Evolutionary conservation across 2,329 filamentous ascomycete genomes (phyloP).

Genomic region (Microsporum ferrugineum): DNA sequence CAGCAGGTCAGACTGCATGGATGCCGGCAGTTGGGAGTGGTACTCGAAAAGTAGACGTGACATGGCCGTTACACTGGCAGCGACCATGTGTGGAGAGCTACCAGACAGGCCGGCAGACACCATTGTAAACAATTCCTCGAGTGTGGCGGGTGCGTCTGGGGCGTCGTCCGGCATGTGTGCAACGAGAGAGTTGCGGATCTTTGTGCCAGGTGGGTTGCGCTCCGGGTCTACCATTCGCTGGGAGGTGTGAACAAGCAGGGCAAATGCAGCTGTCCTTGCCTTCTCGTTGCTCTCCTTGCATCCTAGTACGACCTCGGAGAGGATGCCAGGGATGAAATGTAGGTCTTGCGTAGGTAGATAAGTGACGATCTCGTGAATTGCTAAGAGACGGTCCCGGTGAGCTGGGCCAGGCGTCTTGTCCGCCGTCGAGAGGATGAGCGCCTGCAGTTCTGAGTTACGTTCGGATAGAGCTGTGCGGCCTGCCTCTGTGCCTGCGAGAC

Average conservation of each 20-base stretch:
- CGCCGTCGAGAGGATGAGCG: constrained; percentile 64
- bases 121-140: constrained; percentile 98
- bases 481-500: constrained; percentile 67
- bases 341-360: constrained; percentile 66
- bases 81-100: constrained; percentile 92
- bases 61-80: constrained; percentile 87
- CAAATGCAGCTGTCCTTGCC: constrained; percentile 78
- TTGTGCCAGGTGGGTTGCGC: constrained; percentile 43
- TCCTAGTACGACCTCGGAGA: constrained; percentile 89
- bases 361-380: constrained; percentile 68
- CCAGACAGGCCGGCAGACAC: constrained; percentile 89
- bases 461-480: constrained; percentile 66
- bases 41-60: constrained; percentile 92
- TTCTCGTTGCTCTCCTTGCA: constrained; percentile 98
- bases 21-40: constrained; percentile 54
- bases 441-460: constrained; percentile 66
- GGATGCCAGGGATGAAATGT: constrained; percentile 82
- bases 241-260: constrained; percentile 78
- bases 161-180: constrained; percentile 76
- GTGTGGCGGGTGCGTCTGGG: constrained; percentile 61
- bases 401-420: constrained; percentile 81
- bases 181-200: constrained; percentile 80
- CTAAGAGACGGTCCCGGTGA: constrained; percentile 71
- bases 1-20: constrained; percentile 70
- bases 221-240: constrained; percentile 62